Evolutionary conservation across 805 yeast genomes (phyloP), one percentile per base, ranked within the genome.

Genomic region (Yamadazyma akitaensis): DNA sequence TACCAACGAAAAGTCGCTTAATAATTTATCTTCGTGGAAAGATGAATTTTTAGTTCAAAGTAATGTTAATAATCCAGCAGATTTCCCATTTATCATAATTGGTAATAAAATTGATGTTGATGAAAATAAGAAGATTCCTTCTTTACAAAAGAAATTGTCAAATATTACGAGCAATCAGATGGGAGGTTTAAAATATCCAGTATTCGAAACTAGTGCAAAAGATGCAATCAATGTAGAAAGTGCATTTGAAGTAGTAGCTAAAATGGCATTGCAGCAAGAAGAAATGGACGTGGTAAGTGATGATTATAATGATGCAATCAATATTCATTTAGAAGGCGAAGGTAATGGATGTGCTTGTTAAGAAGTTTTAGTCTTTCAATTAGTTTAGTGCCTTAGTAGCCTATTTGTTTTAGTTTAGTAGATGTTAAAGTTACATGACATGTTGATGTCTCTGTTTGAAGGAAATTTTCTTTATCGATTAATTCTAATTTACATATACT

Each of bases 161-260:
- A 67, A 72, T 40, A 67, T 70, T 48, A 70, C 75, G 48, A 66
- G 62, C 49, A 68, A 70, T 53, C 76, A 72, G 52, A 77, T 63
- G 70, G 95, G 68, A 2, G 88, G 90, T 53, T 75, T 90, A 51
- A 68, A 64, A 55, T 70, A 70, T 54, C 98, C 99, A 3, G 82
- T 91, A 50, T 92, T 94, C 61, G 96, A 92, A 67, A 92, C 99
- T n/a, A 84, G 94, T 74, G 99, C 99, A 16, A 94, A 92, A 71
- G 97, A 90, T 64, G 90, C 94, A 13, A 88, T 91, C 42, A 95
- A 95, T 57, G 96, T 92, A 31, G 97, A 91, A 61, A 83, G 86
- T 58, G 98, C 98, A 2, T 92, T 92, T 61, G 97, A 94, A 64
- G 96, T 91, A 37, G 88, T 92, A 58, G 97, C 97, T 28, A 80